Evolutionary conservation across 139 green algal species (phyloP), one percentile per base, ranked within the genome.

Genomic region (Chlorella sp.): DNA sequence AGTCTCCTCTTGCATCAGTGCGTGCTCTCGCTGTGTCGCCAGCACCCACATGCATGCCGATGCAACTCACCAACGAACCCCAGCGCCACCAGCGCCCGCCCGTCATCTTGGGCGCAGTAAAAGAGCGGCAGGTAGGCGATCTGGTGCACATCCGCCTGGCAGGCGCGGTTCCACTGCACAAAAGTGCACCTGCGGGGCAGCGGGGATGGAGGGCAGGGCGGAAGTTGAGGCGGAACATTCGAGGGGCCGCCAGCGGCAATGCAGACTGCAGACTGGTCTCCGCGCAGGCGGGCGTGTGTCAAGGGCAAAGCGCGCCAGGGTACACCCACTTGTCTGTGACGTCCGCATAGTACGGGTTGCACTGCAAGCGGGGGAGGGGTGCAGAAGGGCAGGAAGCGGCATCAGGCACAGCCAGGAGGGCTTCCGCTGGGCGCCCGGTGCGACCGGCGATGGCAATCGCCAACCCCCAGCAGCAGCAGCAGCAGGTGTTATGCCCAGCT

Each of bases 81-180:
- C 26, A 87, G 76, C 36, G 82, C 70, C 26, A 86, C 67, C 54
- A 88, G 56, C 70, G 72, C 68, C 0, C 43, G 41, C 43, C 36
- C 19, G 67, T 74, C 80, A 36, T 70, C 67, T 4, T 43, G 51
- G n/a, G 83, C 19, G 76, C 84, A 91, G 46, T 91, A 88, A 43
- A 79, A 89, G 26, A 76, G 46, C 26, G 74, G 24, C 48, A 91
- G 77, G 77, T 91, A 91, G 28, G 58, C 28, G 44, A 91, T 84
- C 36, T 83, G 82, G 30, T 90, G 80, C 38, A 84, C 68, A 68
- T 91, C 88, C 16, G 82, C 76, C 9, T n/a, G 34, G 81, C 88
- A 91, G 43, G 84, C 58, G 17, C 58, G 41, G 75, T 85, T 85
- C 26, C 38, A 36, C 38, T 48, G 40, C 22, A 91, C 86, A 79